Evolutionary conservation across 306 rosid species (phyloP), one percentile per base, ranked within the genome.

Genomic region (Hippophae tibetana): DNA sequence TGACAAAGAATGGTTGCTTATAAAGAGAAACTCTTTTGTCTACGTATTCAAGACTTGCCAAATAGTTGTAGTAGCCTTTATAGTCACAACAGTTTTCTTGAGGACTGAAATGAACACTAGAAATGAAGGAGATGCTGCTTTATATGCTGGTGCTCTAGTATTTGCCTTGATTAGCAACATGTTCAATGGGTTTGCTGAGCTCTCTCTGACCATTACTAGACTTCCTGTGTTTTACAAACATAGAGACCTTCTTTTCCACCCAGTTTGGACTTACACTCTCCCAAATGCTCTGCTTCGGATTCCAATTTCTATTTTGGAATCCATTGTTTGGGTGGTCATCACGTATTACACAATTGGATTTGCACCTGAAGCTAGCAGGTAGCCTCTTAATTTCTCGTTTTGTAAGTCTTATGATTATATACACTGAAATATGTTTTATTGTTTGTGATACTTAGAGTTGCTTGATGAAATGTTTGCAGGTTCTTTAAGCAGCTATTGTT

Each of bases 401-500:
- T 18, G 23, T 18, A 18, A 18, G 23, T 18, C 23, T 18, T 31
- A 31, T 31, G 38, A 31, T 31, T 31, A 31, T 31, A 31, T 4
- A 31, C 38, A 2, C 38, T 31, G 38, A 31, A 31, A 31, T 31
- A 31, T 31, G 3, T 31, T 31, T 31, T 31, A 31, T 31, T 2
- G 38, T 31, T 31, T 31, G 38, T 2, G 38, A 31, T 31, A 4
- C 38, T 31, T 31, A 31, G 38, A 31, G 38, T 31, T 31, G 38
- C 23, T n/a, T 31, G 69, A 27, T 12, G 60, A 38, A 67, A 7
- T 43, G 2, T 52, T 73, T 78, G 62, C 82, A 90, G 96, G 84
- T 92, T 92, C 71, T 87, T 92, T 70, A 92, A 92, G 85, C 95
- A 83, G 66, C 55, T 88, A 2, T 38, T 92, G 75, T 5, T 88